Evolutionary conservation across 306 rosid species (phyloP).

Genomic region (Phaseolus lunatus): DNA sequence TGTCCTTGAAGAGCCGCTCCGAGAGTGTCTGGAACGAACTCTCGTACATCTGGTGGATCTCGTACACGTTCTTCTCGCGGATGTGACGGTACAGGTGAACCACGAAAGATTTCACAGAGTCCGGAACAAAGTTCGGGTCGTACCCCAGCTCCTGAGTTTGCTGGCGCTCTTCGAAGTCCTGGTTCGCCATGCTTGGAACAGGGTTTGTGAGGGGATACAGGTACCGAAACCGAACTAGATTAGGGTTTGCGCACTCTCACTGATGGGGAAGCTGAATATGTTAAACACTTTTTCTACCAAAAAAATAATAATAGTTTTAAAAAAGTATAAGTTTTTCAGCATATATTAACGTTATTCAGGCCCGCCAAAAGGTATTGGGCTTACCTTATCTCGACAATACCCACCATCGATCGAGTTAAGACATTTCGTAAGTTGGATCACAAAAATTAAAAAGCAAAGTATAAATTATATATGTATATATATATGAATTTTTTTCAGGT

Average conservation of each 20-base stretch:
- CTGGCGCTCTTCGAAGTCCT: constrained; percentile 64
- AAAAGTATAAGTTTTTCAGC: neutral
- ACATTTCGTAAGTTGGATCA: neutral
- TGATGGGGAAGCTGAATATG: neutral
- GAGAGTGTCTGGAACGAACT: constrained; percentile 84
- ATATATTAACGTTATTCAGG: neutral
- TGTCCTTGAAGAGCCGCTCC: constrained; percentile 89
- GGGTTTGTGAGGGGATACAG: neutral
- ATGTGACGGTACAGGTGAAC: constrained; percentile 93
- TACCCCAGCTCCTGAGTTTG: constrained; percentile 66
- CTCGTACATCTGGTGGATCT: constrained; percentile 96
- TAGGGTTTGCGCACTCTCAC: neutral
- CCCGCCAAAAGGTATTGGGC: constrained; percentile 11
- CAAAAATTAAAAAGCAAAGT: no score
- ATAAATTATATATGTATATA: no score
- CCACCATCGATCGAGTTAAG: neutral
- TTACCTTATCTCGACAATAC: neutral
- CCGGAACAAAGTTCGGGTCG: constrained; percentile 92
- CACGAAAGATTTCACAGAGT: constrained; percentile 82
- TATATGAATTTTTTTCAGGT: no score
- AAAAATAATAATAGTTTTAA: no score
- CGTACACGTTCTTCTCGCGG: constrained; percentile 96
- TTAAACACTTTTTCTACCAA: neutral
- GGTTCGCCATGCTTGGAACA: constrained; percentile 56
- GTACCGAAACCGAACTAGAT: neutral